Evolutionary conservation across 257 asterid genomes (phyloP).

Genomic region (Perilla frutescens): DNA sequence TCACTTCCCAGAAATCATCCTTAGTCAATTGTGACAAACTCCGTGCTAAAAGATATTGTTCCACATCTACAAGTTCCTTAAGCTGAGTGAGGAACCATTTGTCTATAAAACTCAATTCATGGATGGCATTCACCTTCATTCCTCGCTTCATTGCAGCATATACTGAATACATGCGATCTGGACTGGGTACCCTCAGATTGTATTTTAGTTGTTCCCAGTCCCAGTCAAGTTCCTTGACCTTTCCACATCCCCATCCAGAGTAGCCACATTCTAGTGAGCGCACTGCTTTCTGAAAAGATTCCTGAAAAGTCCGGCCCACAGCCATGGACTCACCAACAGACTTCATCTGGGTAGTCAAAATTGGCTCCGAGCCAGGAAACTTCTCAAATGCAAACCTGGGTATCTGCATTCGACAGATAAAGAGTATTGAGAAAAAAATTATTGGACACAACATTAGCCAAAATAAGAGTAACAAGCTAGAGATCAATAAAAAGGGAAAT

Average conservation of each 20-base stretch:
- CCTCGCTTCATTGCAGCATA: conserved; percentile 97
- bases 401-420: conserved; percentile 56
- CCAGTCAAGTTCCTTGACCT: conserved; percentile 84
- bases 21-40: conserved; percentile 66
- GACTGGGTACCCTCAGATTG: conserved; percentile 85
- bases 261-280: conserved; percentile 87
- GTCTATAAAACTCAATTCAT: conserved; percentile 78
- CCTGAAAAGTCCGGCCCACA: conserved; percentile 96
- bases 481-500: conserved; percentile 18
- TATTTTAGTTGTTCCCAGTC: conserved; percentile 84
- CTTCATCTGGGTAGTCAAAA: conserved; percentile 95
- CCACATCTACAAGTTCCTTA: conserved; percentile 89
- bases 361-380: conserved; percentile 98
- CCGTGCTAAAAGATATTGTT: conserved; percentile 64
- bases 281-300: conserved; percentile 93
- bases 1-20: conserved; percentile 91
- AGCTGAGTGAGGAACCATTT: conserved; percentile 94
- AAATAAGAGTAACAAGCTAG: neutral
- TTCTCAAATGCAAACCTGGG: conserved; percentile 97
- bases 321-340: conserved; percentile 99
- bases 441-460: neutral
- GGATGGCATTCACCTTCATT: conserved; percentile 86
- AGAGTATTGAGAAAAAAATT: neutral
- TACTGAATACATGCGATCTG: conserved; percentile 88
- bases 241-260: conserved; percentile 95